Evolutionary conservation across 1,284 basidiomycete species (phyloP).

Genomic region (Pholiota adiposa): DNA sequence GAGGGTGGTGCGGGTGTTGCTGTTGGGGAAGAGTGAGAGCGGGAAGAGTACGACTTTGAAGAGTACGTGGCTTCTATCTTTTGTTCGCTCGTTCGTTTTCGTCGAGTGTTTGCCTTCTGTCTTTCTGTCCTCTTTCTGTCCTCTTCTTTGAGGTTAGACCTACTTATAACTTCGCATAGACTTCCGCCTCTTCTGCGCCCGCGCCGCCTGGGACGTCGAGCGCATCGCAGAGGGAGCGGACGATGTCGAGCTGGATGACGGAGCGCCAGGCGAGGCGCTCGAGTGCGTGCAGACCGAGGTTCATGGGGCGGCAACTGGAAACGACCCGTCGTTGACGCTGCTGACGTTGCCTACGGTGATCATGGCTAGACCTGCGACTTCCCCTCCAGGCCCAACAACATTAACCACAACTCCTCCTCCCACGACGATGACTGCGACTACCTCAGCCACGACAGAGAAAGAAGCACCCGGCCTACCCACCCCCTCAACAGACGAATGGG

Average conservation of each 20-base stretch:
- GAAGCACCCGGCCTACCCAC: too few relatives aligned
- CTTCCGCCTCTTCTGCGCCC: constrained; percentile 56
- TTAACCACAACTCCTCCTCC: too few relatives aligned
- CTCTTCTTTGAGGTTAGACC: too few relatives aligned
- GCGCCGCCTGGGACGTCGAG: constrained; percentile 56
- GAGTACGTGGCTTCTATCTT: constrained; percentile 44
- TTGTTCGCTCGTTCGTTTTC: too few relatives aligned
- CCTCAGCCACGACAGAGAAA: too few relatives aligned
- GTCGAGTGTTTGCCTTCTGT: too few relatives aligned
- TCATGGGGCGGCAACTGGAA: constrained; percentile 28
- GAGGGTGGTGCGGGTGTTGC: constrained; percentile 58
- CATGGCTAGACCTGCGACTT: not conserved
- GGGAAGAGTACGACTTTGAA: constrained; percentile 63
- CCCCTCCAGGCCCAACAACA: too few relatives aligned
- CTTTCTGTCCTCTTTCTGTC: too few relatives aligned
- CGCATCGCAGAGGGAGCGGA: constrained; percentile 64
- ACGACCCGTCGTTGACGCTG: not conserved
- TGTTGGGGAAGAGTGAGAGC: constrained; percentile 64
- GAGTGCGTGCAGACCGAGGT: constrained; percentile 51
- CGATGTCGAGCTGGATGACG: constrained; percentile 70
- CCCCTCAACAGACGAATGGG: not conserved
- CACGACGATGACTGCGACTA: too few relatives aligned
- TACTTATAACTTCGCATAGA: too few relatives aligned
- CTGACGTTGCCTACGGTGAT: too few relatives aligned
- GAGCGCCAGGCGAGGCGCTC: constrained; percentile 59